Percentiles rank a stretch among this genome's conserved stretches.
These are phyloP conservation scores for Chiua sp. DNA, from an alignment of 1,284 basidiomycete species.

Conservation along the genomic window DNA sequence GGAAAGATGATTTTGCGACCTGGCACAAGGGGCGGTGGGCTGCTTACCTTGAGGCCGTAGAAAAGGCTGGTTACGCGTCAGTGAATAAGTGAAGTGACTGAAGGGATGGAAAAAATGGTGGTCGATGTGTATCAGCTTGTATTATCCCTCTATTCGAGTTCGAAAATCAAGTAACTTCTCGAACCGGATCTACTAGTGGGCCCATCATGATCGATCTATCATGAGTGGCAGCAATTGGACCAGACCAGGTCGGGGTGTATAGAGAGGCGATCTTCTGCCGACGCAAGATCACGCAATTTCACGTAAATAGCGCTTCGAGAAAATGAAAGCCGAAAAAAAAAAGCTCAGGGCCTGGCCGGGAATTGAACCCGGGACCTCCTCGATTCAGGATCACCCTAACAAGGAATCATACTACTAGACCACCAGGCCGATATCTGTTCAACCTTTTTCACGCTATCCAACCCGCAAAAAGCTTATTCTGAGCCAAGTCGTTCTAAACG, in stretches of 20 bases:
- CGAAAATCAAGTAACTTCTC: background rate
- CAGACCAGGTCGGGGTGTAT: background rate
- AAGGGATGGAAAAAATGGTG: background rate
- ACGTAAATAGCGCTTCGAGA: background rate
- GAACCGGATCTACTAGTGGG: too few relatives aligned
- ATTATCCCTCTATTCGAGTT: background rate
- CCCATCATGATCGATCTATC: too few relatives aligned
- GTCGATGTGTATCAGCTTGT: conserved; percentile 6
- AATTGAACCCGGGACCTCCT: conserved; percentile 89
- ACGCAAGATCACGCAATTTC: background rate
- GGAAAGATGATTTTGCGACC: conserved; percentile 28
- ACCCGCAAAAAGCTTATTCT: background rate
- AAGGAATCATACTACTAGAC: conserved; percentile 66
- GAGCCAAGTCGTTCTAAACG: conserved; percentile 10
- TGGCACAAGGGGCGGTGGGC: conserved; percentile 44
- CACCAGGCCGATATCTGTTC: conserved; percentile 44
- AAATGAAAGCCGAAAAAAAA: background rate
- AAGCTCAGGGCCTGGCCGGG: conserved; percentile 69
- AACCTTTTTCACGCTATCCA: fast-evolving
- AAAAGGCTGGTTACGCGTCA: conserved; percentile 30
- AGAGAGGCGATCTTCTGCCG: too few relatives aligned
- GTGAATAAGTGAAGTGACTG: conserved; percentile 6
- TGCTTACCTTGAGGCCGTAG: conserved; percentile 31
- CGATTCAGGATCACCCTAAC: conserved; percentile 46
- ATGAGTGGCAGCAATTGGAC: background rate